Conservation (phyloP, 2,329 filamentous ascomycete genomes). For the Penicillium sp. region DNA sequence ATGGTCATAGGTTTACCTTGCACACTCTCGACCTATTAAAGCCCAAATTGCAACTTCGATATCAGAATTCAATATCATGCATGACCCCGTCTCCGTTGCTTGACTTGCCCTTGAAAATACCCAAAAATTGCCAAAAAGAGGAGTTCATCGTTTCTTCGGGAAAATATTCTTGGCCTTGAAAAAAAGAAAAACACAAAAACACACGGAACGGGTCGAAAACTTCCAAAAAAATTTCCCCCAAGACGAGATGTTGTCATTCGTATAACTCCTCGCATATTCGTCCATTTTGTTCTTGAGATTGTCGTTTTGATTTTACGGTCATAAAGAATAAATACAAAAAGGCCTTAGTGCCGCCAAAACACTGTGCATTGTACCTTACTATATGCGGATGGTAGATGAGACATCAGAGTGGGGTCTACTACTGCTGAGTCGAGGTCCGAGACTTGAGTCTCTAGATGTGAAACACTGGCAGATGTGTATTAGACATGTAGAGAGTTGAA, state of each 20-base stretch:
- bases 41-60: neutral
- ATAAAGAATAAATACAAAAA: neutral
- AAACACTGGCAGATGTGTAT: neutral
- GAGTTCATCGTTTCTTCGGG: neutral
- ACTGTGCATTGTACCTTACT: too few relatives aligned
- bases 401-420: neutral
- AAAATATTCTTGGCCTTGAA: neutral
- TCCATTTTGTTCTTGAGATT: neutral
- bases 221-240: neutral
- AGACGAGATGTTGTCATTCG: too few relatives aligned
- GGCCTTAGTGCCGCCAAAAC: conserved; percentile 6
- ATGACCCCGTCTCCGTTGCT: neutral
- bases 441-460: neutral
- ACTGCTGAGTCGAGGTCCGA: neutral
- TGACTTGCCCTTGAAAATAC: neutral
- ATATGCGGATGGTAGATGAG: neutral
- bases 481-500: neutral
- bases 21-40: neutral
- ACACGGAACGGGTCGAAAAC: neutral
- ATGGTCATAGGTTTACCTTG: neutral
- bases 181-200: neutral
- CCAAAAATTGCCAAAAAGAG: neutral
- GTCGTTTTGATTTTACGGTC: neutral
- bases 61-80: neutral
- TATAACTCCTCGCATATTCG: too few relatives aligned